Conservation (phyloP, 2,329 filamentous ascomycete species). For the Aspergillus jensenii region DNA sequence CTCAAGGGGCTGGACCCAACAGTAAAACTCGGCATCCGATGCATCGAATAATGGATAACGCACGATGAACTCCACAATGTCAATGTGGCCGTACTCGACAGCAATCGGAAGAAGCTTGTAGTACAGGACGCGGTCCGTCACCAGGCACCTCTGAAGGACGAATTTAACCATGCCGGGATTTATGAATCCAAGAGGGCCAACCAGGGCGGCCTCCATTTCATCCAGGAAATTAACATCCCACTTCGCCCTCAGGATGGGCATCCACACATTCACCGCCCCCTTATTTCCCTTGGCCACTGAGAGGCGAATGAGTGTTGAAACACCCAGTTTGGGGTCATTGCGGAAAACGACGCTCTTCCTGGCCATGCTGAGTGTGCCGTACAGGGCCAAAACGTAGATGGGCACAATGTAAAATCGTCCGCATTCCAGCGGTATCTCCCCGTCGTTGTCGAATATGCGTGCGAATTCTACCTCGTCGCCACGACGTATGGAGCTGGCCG, state of each 20-base stretch:
- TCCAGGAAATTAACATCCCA: not conserved
- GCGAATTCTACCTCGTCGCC: not conserved
- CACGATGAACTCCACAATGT: not conserved
- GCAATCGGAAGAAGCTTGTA: not conserved
- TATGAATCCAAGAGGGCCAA: not conserved
- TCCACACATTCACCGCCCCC: not conserved
- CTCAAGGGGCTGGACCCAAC: not conserved
- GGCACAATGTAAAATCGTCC: not conserved
- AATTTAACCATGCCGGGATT: not conserved
- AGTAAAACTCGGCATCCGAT: not conserved
- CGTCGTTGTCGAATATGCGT: not conserved
- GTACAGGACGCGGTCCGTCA: not conserved
- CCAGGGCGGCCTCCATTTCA: not conserved
- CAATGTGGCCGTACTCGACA: not conserved
- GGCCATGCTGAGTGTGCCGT: not conserved
- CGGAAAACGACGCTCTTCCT: not conserved
- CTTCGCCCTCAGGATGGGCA: not conserved
- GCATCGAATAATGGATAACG: not conserved
- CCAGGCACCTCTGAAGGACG: not conserved
- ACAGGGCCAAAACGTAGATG: not conserved
- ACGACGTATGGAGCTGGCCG: not conserved
- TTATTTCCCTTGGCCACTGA: not conserved
- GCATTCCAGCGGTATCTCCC: not conserved
- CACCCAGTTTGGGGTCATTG: not conserved
- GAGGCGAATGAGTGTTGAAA: not conserved